A percentile compares a stretch with the other conserved stretches of the same genome.
Evolutionary conservation across 2,329 filamentous ascomycete species (phyloP).

Genomic region (Stemphylium beticola): DNA sequence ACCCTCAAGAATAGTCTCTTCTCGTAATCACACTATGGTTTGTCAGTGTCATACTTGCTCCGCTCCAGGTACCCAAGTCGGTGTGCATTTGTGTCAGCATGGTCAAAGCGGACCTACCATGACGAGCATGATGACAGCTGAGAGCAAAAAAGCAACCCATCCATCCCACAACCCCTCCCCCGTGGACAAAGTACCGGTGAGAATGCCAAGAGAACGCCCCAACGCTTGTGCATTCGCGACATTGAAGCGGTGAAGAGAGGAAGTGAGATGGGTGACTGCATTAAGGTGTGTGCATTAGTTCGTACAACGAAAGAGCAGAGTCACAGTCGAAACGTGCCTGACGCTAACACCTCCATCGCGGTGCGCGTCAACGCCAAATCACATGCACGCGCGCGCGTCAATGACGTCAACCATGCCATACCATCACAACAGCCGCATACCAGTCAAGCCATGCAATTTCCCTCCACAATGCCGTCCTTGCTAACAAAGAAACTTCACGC

Average conservation of each 20-base stretch:
- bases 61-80: neutral
- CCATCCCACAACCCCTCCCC: too few species aligned
- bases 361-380: conserved; percentile 14
- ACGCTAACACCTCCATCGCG: neutral
- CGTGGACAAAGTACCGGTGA: too few species aligned
- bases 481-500: neutral
- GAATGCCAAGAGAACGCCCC: too few species aligned
- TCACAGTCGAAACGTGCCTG: neutral
- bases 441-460: neutral
- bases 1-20: conserved; percentile 29
- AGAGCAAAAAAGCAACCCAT: too few species aligned
- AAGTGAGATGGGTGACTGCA: neutral
- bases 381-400: conserved; percentile 7
- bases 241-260: too few species aligned
- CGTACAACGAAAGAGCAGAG: too few species aligned
- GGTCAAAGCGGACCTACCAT: too few species aligned
- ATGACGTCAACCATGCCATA: conserved; percentile 10
- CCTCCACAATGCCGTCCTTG: neutral
- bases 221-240: too few species aligned
- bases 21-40: neutral
- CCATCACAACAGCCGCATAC: neutral
- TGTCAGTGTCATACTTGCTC: neutral
- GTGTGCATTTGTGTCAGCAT: neutral
- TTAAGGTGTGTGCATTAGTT: too few species aligned
- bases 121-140: too few species aligned